Evolutionary conservation across 768 basidiomycete species (phyloP).

Genomic region (Pisolithus tinctorius): DNA sequence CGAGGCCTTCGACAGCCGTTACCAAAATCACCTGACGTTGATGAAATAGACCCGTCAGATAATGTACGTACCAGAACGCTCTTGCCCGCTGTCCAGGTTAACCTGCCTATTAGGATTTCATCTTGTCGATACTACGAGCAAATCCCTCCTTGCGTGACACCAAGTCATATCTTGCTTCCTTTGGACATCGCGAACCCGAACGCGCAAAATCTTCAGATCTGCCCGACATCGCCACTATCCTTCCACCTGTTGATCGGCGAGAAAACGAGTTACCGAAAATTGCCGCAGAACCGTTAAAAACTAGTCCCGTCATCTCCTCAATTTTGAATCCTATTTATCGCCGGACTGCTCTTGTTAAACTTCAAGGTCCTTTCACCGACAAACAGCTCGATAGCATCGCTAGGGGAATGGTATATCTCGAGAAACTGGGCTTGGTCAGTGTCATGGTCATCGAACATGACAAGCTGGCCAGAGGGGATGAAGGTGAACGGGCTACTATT

Average conservation of each 20-base stretch:
- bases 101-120: slow-evolving; percentile 68
- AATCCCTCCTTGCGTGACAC: slow-evolving; percentile 91
- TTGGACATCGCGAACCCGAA: slow-evolving; percentile 58
- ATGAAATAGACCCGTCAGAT: slow-evolving; percentile 33
- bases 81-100: slow-evolving; percentile 3
- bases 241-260: slow-evolving; percentile 7
- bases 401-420: slow-evolving; percentile 88
- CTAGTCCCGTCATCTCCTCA: slow-evolving; percentile 56
- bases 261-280: slow-evolving; percentile 12
- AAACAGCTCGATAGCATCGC: slow-evolving; percentile 91
- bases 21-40: slow-evolving; percentile 8
- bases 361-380: slow-evolving; percentile 94
- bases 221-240: slow-evolving; percentile 17
- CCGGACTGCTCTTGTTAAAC: slow-evolving; percentile 91
- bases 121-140: slow-evolving; percentile 88
- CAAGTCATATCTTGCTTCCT: slow-evolving; percentile 85
- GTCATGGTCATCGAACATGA: slow-evolving; percentile 95
- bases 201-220: slow-evolving; percentile 20
- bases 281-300: slow-evolving; percentile 31
- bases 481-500: slow-evolving; percentile 59
- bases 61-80: slow-evolving; percentile 34
- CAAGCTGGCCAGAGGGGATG: slow-evolving; percentile 57
- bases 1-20: slow-evolving; percentile 20
- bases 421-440: slow-evolving; percentile 91
- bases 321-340: slow-evolving; percentile 78